phyloP scores from a whole-genome alignment of 2,329 filamentous ascomycete species.

The Colletotrichum godetiae region DNA sequence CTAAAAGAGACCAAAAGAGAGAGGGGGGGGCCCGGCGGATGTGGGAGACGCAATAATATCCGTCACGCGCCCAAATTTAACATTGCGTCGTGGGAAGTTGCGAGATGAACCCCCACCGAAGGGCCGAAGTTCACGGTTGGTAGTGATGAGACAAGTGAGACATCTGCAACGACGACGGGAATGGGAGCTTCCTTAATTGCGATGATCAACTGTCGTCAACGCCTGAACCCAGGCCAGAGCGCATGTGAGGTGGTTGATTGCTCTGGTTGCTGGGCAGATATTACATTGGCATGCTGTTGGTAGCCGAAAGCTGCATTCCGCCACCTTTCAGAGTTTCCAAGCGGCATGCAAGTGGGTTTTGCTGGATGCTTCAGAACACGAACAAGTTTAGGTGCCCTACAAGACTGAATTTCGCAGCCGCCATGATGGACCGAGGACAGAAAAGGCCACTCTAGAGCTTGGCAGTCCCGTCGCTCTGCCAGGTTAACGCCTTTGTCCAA shows the following conservation, averaged over 20 bases:
- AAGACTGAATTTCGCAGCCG: no score
- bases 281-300: background rate
- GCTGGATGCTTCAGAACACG: background rate
- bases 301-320: slow-evolving; percentile 6
- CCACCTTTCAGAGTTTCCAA: background rate
- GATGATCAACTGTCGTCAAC: slow-evolving; percentile 18
- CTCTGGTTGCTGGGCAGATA: background rate
- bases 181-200: background rate
- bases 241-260: background rate
- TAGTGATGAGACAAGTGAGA: slow-evolving; percentile 28
- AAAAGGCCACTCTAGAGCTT: background rate
- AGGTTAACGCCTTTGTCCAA: background rate
- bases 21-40: background rate
- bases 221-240: slow-evolving; percentile 1
- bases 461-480: background rate
- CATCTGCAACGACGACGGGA: slow-evolving; percentile 19
- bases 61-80: slow-evolving; percentile 11
- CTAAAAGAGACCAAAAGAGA: background rate
- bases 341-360: background rate
- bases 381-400: background rate
- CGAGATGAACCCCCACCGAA: slow-evolving; percentile 29
- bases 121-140: slow-evolving; percentile 18
- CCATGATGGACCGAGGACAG: no score
- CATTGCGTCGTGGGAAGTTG: slow-evolving; percentile 6
- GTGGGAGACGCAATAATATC: background rate